Base-by-base conservation (phyloP, 2,329 filamentous ascomycete genomes). In the Amylocarpus encephaloides region DNA sequence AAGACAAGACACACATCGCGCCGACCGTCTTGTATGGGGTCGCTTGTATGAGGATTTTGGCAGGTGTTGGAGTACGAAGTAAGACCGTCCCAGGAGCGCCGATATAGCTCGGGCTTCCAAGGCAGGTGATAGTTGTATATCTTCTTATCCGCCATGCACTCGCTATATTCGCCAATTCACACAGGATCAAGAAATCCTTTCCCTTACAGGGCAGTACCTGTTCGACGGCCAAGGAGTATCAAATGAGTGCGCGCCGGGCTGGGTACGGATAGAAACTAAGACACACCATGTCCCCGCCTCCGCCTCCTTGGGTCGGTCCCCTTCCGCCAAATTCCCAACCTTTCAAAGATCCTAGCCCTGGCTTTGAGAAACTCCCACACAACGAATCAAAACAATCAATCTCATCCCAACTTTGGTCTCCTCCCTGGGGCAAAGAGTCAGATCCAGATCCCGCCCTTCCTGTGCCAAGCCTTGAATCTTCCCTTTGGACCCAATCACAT, bases 311-410 rank as follows among this genome's bases (percentile, higher is more conserved):
- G 32, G 43, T 45, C 32, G 43, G 36, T 45, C 32, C 15, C 15
- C 30, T 32, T 9, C 26, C n/a, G 12, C 10, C 43, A 11, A 19
- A 45, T 33, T 12, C 12, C 30, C 30, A 42, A 19, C 9, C 19
- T 12, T n/a, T 29, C n/a, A 29, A 45, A n/a, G 15, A 36, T 33
- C 30, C 43, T 22, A 26, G 43, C 18, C 43, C 33, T 15, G 19
- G 43, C 18, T 32, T 11, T 45, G 12, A 26, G 11, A 18, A 19
- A 45, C 43, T 45, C 43, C 32, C 43, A 45, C 43, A 45, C 43
- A 45, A 32, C 43, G 18, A 45, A 45, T 45, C 12, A 45, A 12
- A 10, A 34, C 32, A 7, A 12, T 29, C 41, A 18, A 13, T 33
- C 22, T 30, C 15, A 15, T 43, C 30, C 29, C 29, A 30, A 10